Evolutionary conservation across 1,139 yeast genomes (phyloP), one percentile per base, ranked within the genome.

Genomic region (Suhomyces chickasaworum): DNA sequence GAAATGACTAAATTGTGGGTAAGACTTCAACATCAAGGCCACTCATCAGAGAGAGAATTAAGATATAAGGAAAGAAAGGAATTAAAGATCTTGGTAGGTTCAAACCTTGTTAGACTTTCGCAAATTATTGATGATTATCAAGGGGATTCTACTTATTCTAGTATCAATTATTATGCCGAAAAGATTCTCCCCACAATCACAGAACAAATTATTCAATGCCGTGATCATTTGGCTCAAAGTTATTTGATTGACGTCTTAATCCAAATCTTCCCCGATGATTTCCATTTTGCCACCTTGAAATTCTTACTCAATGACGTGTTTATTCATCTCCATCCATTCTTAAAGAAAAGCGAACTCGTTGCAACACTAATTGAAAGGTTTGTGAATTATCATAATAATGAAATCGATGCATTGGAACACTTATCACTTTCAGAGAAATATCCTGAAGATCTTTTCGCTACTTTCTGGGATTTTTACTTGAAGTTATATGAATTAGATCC

Each of bases 1-100:
- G 99, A 93, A 63, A 93, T 93, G 99, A 93, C 95, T 69, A 93
- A 95, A 64, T 73, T 93, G 41, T 93, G 99, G 99, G 98, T 95
- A 1, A 77, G 99, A 45, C 73, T 90, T 52, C 98, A 93, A 68
- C 97, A 91, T 62, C 97, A 90, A 64, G 99, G 99, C 1, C 97
- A 90, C 54, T 81, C 95, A 1, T 79, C 89, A 30, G 97, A 93
- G 57, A 78, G 91, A 38, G 83, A 78, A 41, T 79, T 85, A 61
- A 77, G 98, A 45, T 80, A 78, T 25, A 78, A 76, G 50, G 99
- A 95, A 66, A 77, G 99, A 15, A 84, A 84, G 57, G 97, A 95
- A 65, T 77, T 93, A 54, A 93, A 89, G 66, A 89, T 93, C 48
- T 77, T 95, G 46, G 96, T 93, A 37, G 99, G 99, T 1, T 86